Conservation (phyloP, 306 rosid species). For the Cyclanthera cordifolia region DNA sequence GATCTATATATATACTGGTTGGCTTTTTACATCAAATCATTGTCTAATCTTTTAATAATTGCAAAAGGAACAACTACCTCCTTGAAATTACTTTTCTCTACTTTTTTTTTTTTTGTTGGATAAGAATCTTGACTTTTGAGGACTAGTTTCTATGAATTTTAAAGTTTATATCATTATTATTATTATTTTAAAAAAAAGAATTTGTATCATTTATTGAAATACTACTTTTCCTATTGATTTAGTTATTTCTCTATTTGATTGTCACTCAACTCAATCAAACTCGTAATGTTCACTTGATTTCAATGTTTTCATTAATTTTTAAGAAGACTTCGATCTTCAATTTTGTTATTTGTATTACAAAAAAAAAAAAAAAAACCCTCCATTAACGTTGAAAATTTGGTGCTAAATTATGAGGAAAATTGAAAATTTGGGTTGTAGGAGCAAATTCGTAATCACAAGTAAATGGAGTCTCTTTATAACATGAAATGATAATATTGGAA, state of each 20-base stretch:
- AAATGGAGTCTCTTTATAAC: too few species aligned
- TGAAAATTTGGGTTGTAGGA: neutral
- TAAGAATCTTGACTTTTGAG: slow-evolving; percentile 6
- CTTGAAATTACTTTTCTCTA: neutral
- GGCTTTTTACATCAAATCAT: slow-evolving; percentile 51
- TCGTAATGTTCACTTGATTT: too few species aligned
- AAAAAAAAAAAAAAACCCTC: too few species aligned
- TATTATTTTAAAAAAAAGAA: too few species aligned
- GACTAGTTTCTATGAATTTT: neutral
- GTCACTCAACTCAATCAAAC: too few species aligned
- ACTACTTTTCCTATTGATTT: neutral
- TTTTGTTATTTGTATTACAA: too few species aligned
- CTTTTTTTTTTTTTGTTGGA: neutral
- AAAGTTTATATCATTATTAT: neutral
- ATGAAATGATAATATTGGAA: too few species aligned
- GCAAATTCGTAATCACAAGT: neutral
- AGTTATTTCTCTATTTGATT: neutral
- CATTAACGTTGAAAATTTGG: too few species aligned
- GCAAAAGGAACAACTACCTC: slow-evolving; percentile 17
- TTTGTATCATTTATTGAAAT: neutral
- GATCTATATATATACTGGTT: slow-evolving; percentile 21
- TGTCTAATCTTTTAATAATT: slow-evolving; percentile 25
- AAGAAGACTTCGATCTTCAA: too few species aligned
- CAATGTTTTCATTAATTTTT: too few species aligned
- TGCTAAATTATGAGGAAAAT: neutral